Base-by-base conservation (phyloP, 495 filamentous ascomycete genomes). In the Symbiotaphrina buchneri region DNA sequence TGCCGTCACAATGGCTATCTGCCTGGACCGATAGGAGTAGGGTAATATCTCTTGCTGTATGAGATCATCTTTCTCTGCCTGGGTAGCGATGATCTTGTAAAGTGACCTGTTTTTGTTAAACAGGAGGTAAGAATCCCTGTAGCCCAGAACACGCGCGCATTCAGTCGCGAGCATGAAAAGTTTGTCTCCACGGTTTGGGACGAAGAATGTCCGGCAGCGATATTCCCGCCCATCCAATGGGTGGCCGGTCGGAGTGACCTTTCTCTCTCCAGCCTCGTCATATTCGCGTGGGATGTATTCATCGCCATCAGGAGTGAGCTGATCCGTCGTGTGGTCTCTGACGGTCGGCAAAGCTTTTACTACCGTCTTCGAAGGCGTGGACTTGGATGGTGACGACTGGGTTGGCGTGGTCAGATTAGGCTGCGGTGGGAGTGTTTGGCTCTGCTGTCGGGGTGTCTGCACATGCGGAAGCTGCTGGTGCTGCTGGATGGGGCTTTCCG, bases 31-130 rank as follows among this genome's bases (percentile, higher is more conserved):
- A 44, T 99, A 99, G 15, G 87, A 95, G 52, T 95, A 99, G 0
- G 90, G 90, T 18, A 99, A 55, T 32, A 95, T 83, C 43, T 94
- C 87, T 51, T 95, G 82, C 34, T 71, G 59, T 21, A 99, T 94
- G 5, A 99, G 56, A 47, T 95, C 82, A 43, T 95, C 87, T 55
- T 95, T 99, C 51, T 99, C 87, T 4, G 72, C 54, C 52, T 99
- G 87, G 11, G 72, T 84, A 17, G 90, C 87, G 41, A 99, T 99
- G 43, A 99, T 99, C 57, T 95, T 99, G 62, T 71, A 85, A 13
- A 99, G 61, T 1, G 90, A 95, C 35, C 84, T 59, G 44, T 99
- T 99, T 54, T 99, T 99, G 64, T 99, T 99, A 59, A 99, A 99
- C 10, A 99, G 58, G 28, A 99, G 54, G 49, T 99, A 99, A 10